Evolutionary conservation across 176 grass and related monocot species (phyloP).

Genomic region (Aechmea fasciata): DNA sequence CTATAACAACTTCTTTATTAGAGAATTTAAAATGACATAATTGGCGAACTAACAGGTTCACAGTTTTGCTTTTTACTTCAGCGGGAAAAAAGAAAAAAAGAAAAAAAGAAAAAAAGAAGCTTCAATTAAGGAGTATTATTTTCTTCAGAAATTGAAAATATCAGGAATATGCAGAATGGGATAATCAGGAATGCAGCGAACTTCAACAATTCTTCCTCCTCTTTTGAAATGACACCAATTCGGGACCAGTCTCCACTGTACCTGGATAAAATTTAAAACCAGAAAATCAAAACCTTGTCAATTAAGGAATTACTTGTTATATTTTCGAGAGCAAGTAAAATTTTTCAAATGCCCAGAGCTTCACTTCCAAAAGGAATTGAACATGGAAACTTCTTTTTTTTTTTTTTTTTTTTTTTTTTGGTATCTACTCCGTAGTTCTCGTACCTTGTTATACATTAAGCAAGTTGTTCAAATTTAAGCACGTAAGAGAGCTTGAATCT

Average conservation of each 20-base stretch:
- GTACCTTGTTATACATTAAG: too few relatives aligned
- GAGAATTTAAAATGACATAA: too few relatives aligned
- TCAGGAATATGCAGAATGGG: slow-evolving; percentile 50
- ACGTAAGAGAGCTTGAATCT: too few relatives aligned
- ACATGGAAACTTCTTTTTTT: background rate
- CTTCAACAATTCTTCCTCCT: slow-evolving; percentile 68
- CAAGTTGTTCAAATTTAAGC: too few relatives aligned
- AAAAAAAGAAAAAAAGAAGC: too few relatives aligned
- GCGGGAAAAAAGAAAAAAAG: too few relatives aligned
- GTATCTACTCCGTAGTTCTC: too few relatives aligned
- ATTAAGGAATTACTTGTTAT: background rate
- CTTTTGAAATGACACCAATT: slow-evolving; percentile 63
- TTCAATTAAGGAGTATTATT: slow-evolving; percentile 13
- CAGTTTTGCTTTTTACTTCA: too few relatives aligned
- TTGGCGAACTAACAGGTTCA: too few relatives aligned
- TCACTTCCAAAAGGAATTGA: background rate
- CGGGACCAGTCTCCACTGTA: slow-evolving; percentile 92
- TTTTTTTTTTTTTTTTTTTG: too few relatives aligned
- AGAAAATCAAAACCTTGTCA: background rate
- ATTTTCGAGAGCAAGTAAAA: background rate
- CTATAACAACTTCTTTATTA: too few relatives aligned
- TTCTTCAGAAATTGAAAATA: slow-evolving; percentile 27
- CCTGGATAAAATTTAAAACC: slow-evolving; percentile 29
- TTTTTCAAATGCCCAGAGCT: background rate
- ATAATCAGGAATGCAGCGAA: slow-evolving; percentile 50